A percentile compares a stretch with the other conserved stretches of the same genome.
Evolutionary conservation across 805 yeast genomes (phyloP).

Genomic region (Alloascoidea africana): DNA sequence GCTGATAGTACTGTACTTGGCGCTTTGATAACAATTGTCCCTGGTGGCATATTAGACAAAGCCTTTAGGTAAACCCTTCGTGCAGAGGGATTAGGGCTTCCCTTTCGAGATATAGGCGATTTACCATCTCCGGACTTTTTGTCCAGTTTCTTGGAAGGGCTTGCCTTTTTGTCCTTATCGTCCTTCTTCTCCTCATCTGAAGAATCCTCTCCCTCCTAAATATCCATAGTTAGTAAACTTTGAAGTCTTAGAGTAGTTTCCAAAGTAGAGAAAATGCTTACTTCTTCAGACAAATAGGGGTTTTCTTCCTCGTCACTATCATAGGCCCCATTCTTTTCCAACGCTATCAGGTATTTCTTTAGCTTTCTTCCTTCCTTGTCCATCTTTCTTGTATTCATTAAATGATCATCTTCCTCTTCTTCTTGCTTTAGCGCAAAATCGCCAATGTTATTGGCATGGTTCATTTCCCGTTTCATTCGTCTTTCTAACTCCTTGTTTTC

Average conservation of each 20-base stretch:
- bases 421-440: conserved; percentile 34
- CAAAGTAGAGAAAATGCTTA: too few species aligned
- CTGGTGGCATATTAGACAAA: conserved; percentile 30
- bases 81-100: conserved; percentile 14
- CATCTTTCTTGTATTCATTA: conserved; percentile 64
- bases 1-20: conserved; percentile 40
- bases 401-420: conserved; percentile 44
- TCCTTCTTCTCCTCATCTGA: conserved; percentile 5
- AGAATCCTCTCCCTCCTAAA: conserved; percentile 8
- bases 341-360: conserved; percentile 66
- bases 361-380: conserved; percentile 86
- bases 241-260: conserved; percentile 29
- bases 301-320: conserved; percentile 77
- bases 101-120: conserved; percentile 4
- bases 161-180: conserved; percentile 10
- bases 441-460: conserved; percentile 56
- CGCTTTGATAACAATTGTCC: conserved; percentile 49
- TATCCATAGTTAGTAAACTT: conserved; percentile 23
- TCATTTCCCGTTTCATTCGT: conserved; percentile 73
- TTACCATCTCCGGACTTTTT: conserved; percentile 7
- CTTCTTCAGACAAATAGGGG: conserved; percentile 64
- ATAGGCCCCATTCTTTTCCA: conserved; percentile 76
- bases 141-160: conserved; percentile 5
- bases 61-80: conserved; percentile 15
- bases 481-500: conserved; percentile 83